phyloP scores from a whole-genome alignment of 495 filamentous ascomycete genomes.

The Xylaria palmicola region DNA sequence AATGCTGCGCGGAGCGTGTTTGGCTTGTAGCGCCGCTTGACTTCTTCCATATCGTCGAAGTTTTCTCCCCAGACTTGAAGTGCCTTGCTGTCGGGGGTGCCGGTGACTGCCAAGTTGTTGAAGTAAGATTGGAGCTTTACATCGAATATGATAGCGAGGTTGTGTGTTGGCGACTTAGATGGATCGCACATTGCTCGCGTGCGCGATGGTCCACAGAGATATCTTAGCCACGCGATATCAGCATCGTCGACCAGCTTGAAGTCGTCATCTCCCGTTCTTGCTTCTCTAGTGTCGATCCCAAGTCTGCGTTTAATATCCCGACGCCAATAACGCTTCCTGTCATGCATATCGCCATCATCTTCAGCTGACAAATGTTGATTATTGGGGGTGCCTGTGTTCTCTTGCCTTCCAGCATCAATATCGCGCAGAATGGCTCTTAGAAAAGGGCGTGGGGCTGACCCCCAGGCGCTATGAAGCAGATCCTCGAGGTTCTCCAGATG shows the following conservation, averaged over 20 bases:
- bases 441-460: constrained; percentile 25
- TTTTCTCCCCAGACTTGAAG: constrained; percentile 14
- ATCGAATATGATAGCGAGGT: constrained; percentile 25
- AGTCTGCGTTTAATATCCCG: constrained; percentile 20
- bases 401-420: constrained; percentile 25
- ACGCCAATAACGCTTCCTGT: constrained; percentile 18
- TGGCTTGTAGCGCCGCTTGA: background rate
- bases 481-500: constrained; percentile 22
- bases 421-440: constrained; percentile 27
- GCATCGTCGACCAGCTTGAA: constrained; percentile 22
- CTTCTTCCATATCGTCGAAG: background rate
- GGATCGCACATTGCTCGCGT: constrained; percentile 21
- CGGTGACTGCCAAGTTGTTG: constrained; percentile 8
- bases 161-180: constrained; percentile 10
- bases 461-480: constrained; percentile 14
- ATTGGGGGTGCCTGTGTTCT: constrained; percentile 1
- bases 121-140: constrained; percentile 26
- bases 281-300: constrained; percentile 7
- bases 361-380: background rate
- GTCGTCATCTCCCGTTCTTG: background rate
- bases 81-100: constrained; percentile 5
- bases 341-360: background rate
- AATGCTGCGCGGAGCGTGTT: constrained; percentile 13
- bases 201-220: constrained; percentile 25
- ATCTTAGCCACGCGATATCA: constrained; percentile 29